Percentiles rank a stretch among this genome's conserved stretches.
Conservation (phyloP, 805 yeast species). For the Yueomyces sinensis region DNA sequence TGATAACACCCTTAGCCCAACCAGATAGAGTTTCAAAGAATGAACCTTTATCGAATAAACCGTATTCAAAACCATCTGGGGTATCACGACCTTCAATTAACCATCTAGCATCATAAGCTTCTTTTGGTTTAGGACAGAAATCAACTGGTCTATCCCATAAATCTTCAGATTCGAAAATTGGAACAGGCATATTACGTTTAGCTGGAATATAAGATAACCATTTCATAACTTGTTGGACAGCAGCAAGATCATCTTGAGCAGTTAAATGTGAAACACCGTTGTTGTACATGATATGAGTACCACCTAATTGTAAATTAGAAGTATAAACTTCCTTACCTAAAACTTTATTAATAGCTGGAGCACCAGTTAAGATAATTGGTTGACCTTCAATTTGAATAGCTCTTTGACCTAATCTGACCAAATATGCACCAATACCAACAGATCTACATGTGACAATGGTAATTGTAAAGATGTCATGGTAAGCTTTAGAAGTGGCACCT, state of each 20-base stretch:
- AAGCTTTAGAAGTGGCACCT: slow-evolving; percentile 96
- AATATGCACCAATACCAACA: slow-evolving; percentile 99
- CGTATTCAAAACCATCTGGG: slow-evolving; percentile 67
- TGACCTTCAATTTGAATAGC: slow-evolving; percentile 98
- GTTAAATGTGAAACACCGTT: slow-evolving; percentile 98
- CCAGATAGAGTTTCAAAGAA: slow-evolving; percentile 95
- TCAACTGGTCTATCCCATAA: slow-evolving; percentile 91
- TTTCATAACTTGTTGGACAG: slow-evolving; percentile 85
- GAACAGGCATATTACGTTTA: slow-evolving; percentile 78
- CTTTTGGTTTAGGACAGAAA: slow-evolving; percentile 57
- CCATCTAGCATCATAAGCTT: slow-evolving; percentile 81
- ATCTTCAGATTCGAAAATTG: slow-evolving; percentile 71
- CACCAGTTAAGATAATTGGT: slow-evolving; percentile 97
- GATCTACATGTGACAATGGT: slow-evolving; percentile 99
- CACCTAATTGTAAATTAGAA: slow-evolving; percentile 95
- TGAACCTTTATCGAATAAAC: slow-evolving; percentile 84
- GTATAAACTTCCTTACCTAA: slow-evolving; percentile 95
- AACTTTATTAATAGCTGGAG: slow-evolving; percentile 94
- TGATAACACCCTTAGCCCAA: slow-evolving; percentile 98
- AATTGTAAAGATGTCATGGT: slow-evolving; percentile 92
- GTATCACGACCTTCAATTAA: slow-evolving; percentile 72
- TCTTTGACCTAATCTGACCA: slow-evolving; percentile 97
- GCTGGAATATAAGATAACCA: slow-evolving; percentile 96
- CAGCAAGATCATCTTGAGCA: slow-evolving; percentile 93
- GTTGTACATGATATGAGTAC: slow-evolving; percentile 96